Conservation (phyloP, 495 filamentous ascomycete species). For the Hyaloscypha variabilis region DNA sequence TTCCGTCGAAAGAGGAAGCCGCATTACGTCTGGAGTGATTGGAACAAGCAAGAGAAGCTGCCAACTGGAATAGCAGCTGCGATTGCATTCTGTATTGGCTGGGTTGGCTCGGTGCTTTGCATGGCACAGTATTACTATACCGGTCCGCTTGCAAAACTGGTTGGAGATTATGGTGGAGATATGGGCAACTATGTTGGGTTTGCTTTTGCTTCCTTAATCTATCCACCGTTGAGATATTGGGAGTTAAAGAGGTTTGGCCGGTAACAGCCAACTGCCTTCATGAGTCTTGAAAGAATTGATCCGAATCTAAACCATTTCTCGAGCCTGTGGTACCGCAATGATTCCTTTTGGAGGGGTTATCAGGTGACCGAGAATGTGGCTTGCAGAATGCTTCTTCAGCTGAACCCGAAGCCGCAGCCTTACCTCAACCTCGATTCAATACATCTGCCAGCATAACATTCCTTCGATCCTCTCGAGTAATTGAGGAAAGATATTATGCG, state of each 20-base stretch:
- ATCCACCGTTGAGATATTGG: constrained; percentile 49
- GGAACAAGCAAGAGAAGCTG: constrained; percentile 60
- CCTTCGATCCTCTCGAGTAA: too few relatives aligned
- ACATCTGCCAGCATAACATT: too few relatives aligned
- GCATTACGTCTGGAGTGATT: constrained; percentile 62
- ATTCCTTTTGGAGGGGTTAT: too few relatives aligned
- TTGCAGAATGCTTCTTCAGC: too few relatives aligned
- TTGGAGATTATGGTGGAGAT: constrained; percentile 30
- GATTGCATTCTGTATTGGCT: constrained; percentile 66
- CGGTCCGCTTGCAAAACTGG: constrained; percentile 55
- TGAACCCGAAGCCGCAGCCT: too few relatives aligned
- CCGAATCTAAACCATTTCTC: too few relatives aligned
- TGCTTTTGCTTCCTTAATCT: constrained; percentile 50
- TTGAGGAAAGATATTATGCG: too few relatives aligned
- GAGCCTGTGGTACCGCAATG: too few relatives aligned
- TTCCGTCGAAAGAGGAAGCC: constrained; percentile 48
- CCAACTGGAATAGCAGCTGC: constrained; percentile 66
- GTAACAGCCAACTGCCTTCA: constrained; percentile 16
- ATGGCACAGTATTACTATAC: constrained; percentile 73
- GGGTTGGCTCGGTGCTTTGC: constrained; percentile 68
- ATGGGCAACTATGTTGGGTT: constrained; percentile 59
- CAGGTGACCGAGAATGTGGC: too few relatives aligned
- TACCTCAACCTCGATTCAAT: too few relatives aligned
- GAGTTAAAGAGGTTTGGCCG: constrained; percentile 49
- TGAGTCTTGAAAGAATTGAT: too few relatives aligned